These are phyloP conservation scores for Colletotrichum musicola DNA, from an alignment of 2,329 filamentous ascomycete genomes.

Conservation along the genomic window DNA sequence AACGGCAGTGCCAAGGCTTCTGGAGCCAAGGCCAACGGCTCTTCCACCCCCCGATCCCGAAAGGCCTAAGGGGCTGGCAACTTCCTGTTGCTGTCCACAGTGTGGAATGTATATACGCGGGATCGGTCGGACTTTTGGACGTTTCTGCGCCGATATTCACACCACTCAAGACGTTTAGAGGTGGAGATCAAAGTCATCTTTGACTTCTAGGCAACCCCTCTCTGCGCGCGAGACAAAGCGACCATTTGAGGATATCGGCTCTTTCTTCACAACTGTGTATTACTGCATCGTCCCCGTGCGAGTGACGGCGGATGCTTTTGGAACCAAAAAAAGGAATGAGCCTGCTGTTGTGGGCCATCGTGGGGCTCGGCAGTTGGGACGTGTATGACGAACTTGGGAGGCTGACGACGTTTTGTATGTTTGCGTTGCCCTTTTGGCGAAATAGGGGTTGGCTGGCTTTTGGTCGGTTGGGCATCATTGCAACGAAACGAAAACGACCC, in stretches of 20 bases:
- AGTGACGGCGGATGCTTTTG: slow-evolving; percentile 32
- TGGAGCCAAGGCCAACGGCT: slow-evolving; percentile 68
- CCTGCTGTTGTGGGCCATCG: slow-evolving; percentile 26
- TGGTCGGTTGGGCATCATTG: slow-evolving; percentile 38
- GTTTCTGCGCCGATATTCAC: slow-evolving; percentile 22
- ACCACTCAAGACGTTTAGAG: slow-evolving; percentile 31
- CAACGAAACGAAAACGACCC: slow-evolving; percentile 33
- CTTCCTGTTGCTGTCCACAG: slow-evolving; percentile 17
- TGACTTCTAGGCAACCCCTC: slow-evolving; percentile 15
- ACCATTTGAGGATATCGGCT: slow-evolving; percentile 17
- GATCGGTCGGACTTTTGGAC: slow-evolving; percentile 6
- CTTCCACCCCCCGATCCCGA: slow-evolving; percentile 73
- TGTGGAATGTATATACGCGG: slow-evolving; percentile 38
- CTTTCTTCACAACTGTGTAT: slow-evolving; percentile 36
- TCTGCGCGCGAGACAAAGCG: slow-evolving; percentile 10
- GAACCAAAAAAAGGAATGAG: slow-evolving; percentile 21
- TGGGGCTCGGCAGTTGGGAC: slow-evolving; percentile 32
- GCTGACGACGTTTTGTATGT: slow-evolving; percentile 40
- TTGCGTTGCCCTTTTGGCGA: slow-evolving; percentile 38
- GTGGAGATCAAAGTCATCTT: slow-evolving; percentile 22
- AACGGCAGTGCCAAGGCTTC: slow-evolving; percentile 66
- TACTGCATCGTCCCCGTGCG: slow-evolving; percentile 32
- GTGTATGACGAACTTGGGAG: slow-evolving; percentile 40
- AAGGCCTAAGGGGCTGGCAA: slow-evolving; percentile 68
- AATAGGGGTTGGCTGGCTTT: slow-evolving; percentile 33